Conservation (phyloP, 2,329 filamentous ascomycete genomes). For the Calonectria fujianensis region DNA sequence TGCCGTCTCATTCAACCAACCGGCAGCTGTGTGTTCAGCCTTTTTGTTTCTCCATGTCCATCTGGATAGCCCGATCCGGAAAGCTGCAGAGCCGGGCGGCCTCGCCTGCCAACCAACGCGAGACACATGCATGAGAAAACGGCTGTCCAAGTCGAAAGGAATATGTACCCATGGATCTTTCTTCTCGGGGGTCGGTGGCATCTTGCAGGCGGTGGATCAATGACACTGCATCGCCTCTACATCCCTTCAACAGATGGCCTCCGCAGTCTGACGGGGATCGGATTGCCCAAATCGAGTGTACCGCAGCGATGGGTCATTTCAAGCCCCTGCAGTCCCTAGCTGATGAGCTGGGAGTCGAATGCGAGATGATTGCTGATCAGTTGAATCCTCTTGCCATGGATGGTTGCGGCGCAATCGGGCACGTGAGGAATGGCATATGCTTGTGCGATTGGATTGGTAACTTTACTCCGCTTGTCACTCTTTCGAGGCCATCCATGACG, state of each 20-base stretch:
- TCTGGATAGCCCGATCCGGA: neutral
- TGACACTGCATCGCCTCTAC: constrained; percentile 8
- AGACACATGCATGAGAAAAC: neutral
- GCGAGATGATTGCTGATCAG: constrained; percentile 26
- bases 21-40: constrained; percentile 11
- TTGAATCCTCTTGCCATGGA: constrained; percentile 11
- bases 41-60: constrained; percentile 15
- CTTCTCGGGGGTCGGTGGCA: neutral
- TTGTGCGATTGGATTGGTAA: neutral
- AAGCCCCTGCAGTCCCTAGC: neutral
- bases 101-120: constrained; percentile 10
- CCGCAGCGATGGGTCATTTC: constrained; percentile 27
- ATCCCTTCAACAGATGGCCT: constrained; percentile 28
- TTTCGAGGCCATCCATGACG: constrained; percentile 20
- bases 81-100: constrained; percentile 17
- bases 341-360: constrained; percentile 19
- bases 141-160: neutral
- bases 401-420: constrained; percentile 15
- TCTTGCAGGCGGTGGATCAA: constrained; percentile 30
- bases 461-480: neutral
- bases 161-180: neutral
- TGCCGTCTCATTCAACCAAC: constrained; percentile 5
- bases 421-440: constrained; percentile 32
- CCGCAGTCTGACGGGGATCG: constrained; percentile 28
- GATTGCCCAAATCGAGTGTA: constrained; percentile 34